Conservation (phyloP, 108 stramenopile species). For the Cylindrotheca fusiformis region DNA sequence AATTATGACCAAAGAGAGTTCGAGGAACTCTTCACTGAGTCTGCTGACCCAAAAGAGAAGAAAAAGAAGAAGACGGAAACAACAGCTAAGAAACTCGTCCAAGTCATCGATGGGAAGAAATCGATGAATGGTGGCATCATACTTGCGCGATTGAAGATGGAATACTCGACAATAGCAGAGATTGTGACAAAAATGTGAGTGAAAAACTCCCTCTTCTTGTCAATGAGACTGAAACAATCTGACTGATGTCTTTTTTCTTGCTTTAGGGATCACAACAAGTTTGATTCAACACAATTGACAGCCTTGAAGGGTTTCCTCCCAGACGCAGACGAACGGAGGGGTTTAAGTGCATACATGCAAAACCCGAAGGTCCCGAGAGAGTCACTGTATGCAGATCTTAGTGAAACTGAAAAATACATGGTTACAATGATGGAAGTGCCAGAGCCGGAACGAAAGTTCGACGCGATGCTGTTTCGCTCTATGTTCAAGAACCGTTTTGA, state of each 20-base stretch:
- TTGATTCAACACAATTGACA: conserved; percentile 73
- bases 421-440: conserved; percentile 67
- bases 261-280: conserved; percentile 60
- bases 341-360: conserved; percentile 56
- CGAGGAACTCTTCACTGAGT: conserved; percentile 86
- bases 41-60: conserved; percentile 64
- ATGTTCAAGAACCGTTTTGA: conserved; percentile 70
- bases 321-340: conserved; percentile 59
- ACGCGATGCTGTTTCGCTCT: conserved; percentile 80
- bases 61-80: conserved; percentile 44
- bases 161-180: conserved; percentile 60
- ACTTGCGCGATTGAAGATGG: conserved; percentile 72
- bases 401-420: conserved; percentile 85
- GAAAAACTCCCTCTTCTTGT: background rate
- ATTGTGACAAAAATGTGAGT: conserved; percentile 79
- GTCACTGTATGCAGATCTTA: conserved; percentile 54
- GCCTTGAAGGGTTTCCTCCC: conserved; percentile 81
- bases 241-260: conserved; percentile 1
- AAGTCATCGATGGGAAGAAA: conserved; percentile 87
- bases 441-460: conserved; percentile 64
- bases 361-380: conserved; percentile 33
- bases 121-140: conserved; percentile 93
- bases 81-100: conserved; percentile 77
- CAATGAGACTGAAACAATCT: too few species aligned
- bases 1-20: conserved; percentile 85